Percentiles rank a stretch among this genome's conserved stretches.
phyloP scores from a whole-genome alignment of 768 basidiomycete species.

The Tubosaeta sp. region DNA sequence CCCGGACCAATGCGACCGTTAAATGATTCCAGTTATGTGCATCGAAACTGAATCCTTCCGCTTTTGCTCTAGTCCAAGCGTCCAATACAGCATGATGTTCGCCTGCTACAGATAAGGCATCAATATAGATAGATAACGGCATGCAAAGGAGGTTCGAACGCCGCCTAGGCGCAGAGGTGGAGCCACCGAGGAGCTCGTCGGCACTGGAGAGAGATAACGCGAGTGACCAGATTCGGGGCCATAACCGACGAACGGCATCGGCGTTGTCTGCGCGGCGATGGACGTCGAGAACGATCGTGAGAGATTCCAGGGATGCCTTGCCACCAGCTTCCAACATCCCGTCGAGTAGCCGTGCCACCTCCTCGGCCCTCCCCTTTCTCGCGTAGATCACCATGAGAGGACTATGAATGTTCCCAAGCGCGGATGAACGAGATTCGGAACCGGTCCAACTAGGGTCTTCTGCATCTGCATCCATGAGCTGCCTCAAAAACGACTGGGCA shows the following conservation, averaged over 20 bases:
- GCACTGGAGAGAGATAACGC: constrained; percentile 42
- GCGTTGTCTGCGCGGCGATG: constrained; percentile 60
- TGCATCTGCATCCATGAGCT: constrained; percentile 38
- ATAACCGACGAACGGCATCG: constrained; percentile 54
- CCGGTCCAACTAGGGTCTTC: constrained; percentile 38
- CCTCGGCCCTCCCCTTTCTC: constrained; percentile 38
- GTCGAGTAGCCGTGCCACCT: constrained; percentile 55
- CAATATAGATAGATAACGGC: constrained; percentile 80
- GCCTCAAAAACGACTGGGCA: constrained; percentile 63
- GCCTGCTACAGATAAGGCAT: constrained; percentile 63
- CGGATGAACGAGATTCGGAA: constrained; percentile 36
- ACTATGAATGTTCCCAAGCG: constrained; percentile 53
- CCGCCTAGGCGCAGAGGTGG: constrained; percentile 18
- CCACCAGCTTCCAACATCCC: constrained; percentile 52
- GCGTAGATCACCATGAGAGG: constrained; percentile 58
- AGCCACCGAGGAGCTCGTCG: constrained; percentile 30
- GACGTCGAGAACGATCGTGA: constrained; percentile 65
- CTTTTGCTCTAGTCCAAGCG: constrained; percentile 63
- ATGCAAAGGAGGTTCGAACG: constrained; percentile 61
- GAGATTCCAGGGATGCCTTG: constrained; percentile 51
- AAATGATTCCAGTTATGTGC: constrained; percentile 92
- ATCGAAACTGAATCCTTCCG: constrained; percentile 72
- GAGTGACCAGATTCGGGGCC: constrained; percentile 64
- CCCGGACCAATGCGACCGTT: constrained; percentile 67
- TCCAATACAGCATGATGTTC: constrained; percentile 55